Evolutionary conservation across 495 filamentous ascomycete genomes (phyloP).

Genomic region (Sordaria brevicollis): DNA sequence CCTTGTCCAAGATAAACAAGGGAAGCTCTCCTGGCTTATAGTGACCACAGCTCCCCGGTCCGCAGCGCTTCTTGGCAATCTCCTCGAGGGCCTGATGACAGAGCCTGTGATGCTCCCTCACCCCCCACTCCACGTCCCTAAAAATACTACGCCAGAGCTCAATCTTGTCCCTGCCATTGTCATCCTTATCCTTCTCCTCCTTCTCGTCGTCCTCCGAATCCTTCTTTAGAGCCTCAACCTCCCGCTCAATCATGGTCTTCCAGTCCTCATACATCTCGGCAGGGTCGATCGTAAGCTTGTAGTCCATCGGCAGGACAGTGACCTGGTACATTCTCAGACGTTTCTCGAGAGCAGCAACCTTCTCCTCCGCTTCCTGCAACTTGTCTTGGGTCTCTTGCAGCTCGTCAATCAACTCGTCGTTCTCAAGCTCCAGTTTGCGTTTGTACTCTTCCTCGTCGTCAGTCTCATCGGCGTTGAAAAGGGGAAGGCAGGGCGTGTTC

Average conservation of each 20-base stretch:
- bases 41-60: not conserved
- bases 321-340: not conserved
- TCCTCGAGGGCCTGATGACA: not conserved
- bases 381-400: not conserved
- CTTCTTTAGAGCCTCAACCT: not conserved
- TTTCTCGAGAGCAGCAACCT: not conserved
- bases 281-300: not conserved
- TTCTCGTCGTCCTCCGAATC: not conserved
- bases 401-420: not conserved
- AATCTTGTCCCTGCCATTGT: not conserved
- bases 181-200: not conserved
- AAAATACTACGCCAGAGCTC: not conserved
- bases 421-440: not conserved
- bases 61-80: not conserved
- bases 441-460: not conserved
- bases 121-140: not conserved
- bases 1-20: not conserved
- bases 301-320: not conserved
- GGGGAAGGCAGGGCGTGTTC: not conserved
- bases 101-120: not conserved
- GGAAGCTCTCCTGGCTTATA: not conserved
- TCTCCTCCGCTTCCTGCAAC: not conserved
- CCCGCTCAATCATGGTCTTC: not conserved
- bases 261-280: not conserved
- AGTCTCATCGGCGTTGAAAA: not conserved